Evolutionary conservation across 2,329 filamentous ascomycete genomes (phyloP).

Genomic region (Xylaria sp.): DNA sequence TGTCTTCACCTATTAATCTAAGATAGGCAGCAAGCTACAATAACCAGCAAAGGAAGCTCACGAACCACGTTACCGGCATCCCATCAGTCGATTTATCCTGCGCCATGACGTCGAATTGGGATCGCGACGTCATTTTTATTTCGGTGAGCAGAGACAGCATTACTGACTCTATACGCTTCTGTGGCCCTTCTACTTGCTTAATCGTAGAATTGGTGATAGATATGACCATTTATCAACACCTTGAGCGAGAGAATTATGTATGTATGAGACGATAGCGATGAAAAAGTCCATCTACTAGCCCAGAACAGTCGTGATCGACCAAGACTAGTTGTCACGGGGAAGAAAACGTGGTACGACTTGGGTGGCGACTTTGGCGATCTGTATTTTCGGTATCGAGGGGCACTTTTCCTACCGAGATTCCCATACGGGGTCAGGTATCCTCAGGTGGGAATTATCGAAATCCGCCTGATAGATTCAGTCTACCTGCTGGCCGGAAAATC

Average conservation of each 20-base stretch:
- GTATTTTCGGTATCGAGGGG: constrained; percentile 31
- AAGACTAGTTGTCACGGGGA: constrained; percentile 41
- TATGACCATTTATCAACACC: constrained; percentile 23
- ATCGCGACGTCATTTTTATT: constrained; percentile 24
- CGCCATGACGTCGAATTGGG: constrained; percentile 31
- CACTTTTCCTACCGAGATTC: constrained; percentile 38
- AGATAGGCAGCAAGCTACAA: not conserved
- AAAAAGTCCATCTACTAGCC: constrained; percentile 30
- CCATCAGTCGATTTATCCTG: constrained; percentile 24
- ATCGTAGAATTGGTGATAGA: constrained; percentile 15
- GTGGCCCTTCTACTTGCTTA: constrained; percentile 6
- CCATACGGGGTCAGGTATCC: constrained; percentile 28
- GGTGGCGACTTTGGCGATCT: constrained; percentile 38
- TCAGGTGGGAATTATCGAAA: constrained; percentile 30
- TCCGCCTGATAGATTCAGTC: constrained; percentile 18
- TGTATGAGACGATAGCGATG: constrained; percentile 28
- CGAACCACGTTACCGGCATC: constrained; percentile 3
- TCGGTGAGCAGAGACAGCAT: constrained; percentile 34
- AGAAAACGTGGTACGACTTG: constrained; percentile 36
- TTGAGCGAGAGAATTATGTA: constrained; percentile 19
- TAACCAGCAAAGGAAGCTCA: constrained; percentile 12
- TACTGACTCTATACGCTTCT: constrained; percentile 2
- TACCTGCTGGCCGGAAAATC: constrained; percentile 20
- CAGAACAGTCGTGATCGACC: constrained; percentile 42
- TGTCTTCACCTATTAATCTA: not conserved